phyloP scores from a whole-genome alignment of 2,329 filamentous ascomycete genomes.

The Polytolypa hystricis region DNA sequence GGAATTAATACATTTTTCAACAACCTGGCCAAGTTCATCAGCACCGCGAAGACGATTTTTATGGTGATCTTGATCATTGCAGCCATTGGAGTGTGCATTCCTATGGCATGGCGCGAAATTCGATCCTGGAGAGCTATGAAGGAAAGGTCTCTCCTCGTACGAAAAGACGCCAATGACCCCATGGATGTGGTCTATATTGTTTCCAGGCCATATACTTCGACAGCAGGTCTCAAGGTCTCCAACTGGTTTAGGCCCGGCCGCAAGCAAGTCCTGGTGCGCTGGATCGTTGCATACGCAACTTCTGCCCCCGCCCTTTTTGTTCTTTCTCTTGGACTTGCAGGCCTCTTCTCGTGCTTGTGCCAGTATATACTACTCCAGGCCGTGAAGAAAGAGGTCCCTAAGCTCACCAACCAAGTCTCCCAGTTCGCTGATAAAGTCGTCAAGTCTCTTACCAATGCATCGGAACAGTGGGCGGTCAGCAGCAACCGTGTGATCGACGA shows the following conservation, averaged over 20 bases:
- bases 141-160: constrained; percentile 55
- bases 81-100: constrained; percentile 61
- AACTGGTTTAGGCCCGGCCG: constrained; percentile 51
- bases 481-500: constrained; percentile 61
- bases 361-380: constrained; percentile 66
- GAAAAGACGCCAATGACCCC: constrained; percentile 57
- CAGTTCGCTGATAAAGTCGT: constrained; percentile 72
- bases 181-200: constrained; percentile 85
- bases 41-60: constrained; percentile 61
- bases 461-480: constrained; percentile 61
- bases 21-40: constrained; percentile 54
- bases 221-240: constrained; percentile 59
- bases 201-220: constrained; percentile 66
- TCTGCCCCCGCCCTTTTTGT: constrained; percentile 77
- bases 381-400: constrained; percentile 65
- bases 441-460: constrained; percentile 58
- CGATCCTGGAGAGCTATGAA: constrained; percentile 64
- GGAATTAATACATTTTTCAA: constrained; percentile 77
- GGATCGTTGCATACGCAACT: constrained; percentile 80
- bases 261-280: constrained; percentile 63
- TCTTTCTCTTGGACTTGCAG: constrained; percentile 68
- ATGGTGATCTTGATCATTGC: constrained; percentile 61
- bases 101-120: constrained; percentile 73
- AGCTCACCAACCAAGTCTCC: constrained; percentile 61
- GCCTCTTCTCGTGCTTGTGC: constrained; percentile 70